phyloP scores from a whole-genome alignment of 2,329 filamentous ascomycete genomes.

The Alternaria novae-zelandiae region DNA sequence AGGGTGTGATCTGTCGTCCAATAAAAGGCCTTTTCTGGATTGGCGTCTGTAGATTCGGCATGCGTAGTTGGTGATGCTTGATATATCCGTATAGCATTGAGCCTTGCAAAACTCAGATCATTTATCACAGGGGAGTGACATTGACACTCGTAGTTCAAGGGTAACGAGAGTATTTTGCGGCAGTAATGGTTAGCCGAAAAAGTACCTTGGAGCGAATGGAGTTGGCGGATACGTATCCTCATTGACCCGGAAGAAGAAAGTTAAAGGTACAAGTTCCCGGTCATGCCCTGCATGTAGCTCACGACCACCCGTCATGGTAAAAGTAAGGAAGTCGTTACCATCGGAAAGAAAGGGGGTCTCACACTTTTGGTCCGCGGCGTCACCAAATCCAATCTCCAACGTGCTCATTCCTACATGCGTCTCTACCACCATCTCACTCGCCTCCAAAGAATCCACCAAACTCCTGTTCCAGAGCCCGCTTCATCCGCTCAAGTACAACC shows the following conservation, averaged over 20 bases:
- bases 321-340: background rate
- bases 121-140: background rate
- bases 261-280: background rate
- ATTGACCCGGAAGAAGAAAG: background rate
- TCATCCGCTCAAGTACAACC: background rate
- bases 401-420: background rate
- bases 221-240: background rate
- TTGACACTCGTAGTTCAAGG: background rate
- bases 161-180: background rate
- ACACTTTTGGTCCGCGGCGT: background rate
- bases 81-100: background rate
- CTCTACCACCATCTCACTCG: background rate
- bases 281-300: background rate
- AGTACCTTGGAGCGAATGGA: background rate
- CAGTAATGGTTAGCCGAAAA: background rate
- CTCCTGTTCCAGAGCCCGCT: background rate
- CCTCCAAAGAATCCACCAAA: background rate
- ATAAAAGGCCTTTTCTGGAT: background rate
- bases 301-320: background rate
- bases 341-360: background rate
- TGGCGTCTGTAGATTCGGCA: background rate
- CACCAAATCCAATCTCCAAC: background rate
- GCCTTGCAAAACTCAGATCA: background rate
- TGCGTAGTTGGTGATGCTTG: background rate
- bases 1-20: constrained; percentile 11